Evolutionary conservation across 129 eudicot species (phyloP), one percentile per base, ranked within the genome.

Genomic region (Calendula officinalis): DNA sequence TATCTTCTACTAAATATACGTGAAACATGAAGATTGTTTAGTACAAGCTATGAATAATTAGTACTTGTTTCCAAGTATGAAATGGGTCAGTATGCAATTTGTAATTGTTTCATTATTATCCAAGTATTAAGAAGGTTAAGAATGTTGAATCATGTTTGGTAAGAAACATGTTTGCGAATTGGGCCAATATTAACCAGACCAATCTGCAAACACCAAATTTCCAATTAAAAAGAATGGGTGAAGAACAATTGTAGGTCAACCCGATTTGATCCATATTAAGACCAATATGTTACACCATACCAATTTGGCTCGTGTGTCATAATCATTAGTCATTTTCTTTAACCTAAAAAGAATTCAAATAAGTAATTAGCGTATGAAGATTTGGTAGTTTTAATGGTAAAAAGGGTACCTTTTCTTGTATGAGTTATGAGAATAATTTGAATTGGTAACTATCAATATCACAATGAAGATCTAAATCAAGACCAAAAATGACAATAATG

Each of bases 281-380:
- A 49, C 15, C 6, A 16, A 12, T 32, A 30, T 39, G 5, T 12
- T 48, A 36, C 56, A 50, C 13, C 60, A 50, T 81, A 92, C 98
- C 98, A 92, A 65, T 71, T 86, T 6, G 98, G 98, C 71, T 88
- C 96, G 51, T 92, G 98, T 16, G 98, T 92, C 87, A 92, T 89
- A 27, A 92, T 84, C 58, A 92, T 92, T 53, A 0, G 91, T 92
- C 98, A 45, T 78, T 50, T 8, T 85, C 86, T 40, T 84, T 92
- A 72, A 92, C 87, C 30, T 22, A 2, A 22, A 22, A 22, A 22
- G 30, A 22, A 22, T 22, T 22, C 30, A 22, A 22, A 22, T 22
- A 22, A 22, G 30, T 22, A 22, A 22, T 22, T 22, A 22, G 30
- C 30, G 30, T 22, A 22, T 22, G 30, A 22, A 22, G 30, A 22